Conservation (phyloP, 1,139 yeast species). For the Scheffersomyces segobiensis region DNA sequence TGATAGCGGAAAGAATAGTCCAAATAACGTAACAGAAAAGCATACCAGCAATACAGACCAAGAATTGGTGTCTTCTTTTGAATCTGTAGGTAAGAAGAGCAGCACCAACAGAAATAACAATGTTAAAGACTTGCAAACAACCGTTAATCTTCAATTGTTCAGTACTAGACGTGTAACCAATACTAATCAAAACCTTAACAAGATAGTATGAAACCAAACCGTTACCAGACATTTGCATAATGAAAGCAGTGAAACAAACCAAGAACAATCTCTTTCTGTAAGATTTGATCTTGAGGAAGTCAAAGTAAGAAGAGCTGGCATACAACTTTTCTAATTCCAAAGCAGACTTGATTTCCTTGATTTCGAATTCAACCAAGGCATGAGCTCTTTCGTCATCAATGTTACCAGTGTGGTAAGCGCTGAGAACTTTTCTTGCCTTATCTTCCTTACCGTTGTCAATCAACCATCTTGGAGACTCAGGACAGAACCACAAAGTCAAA, state of each 20-base stretch:
- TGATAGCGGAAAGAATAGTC: slow-evolving; percentile 39
- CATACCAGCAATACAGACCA: slow-evolving; percentile 38
- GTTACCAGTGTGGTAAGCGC: slow-evolving; percentile 42
- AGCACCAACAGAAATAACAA: slow-evolving; percentile 33
- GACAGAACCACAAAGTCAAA: slow-evolving; percentile 37
- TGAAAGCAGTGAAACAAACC: slow-evolving; percentile 29
- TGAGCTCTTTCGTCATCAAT: slow-evolving; percentile 29
- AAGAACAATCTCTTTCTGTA: slow-evolving; percentile 49
- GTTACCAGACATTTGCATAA: slow-evolving; percentile 54
- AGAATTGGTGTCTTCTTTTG: slow-evolving; percentile 50
- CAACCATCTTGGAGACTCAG: slow-evolving; percentile 63
- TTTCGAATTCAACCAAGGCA: slow-evolving; percentile 43
- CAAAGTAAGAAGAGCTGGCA: slow-evolving; percentile 29
- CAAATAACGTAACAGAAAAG: slow-evolving; percentile 38
- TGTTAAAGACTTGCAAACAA: slow-evolving; percentile 42
- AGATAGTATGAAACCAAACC: slow-evolving; percentile 54
- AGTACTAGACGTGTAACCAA: slow-evolving; percentile 46
- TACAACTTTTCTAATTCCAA: slow-evolving; percentile 33
- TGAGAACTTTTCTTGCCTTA: slow-evolving; percentile 37
- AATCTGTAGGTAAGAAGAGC: slow-evolving; percentile 30
- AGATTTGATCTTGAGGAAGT: slow-evolving; percentile 34
- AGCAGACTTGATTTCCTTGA: slow-evolving; percentile 45
- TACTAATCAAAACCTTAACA: slow-evolving; percentile 45
- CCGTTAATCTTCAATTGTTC: slow-evolving; percentile 50
- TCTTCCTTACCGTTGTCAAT: slow-evolving; percentile 36